Conservation (phyloP, 257 asterid species). For the Mentha longifolia region DNA sequence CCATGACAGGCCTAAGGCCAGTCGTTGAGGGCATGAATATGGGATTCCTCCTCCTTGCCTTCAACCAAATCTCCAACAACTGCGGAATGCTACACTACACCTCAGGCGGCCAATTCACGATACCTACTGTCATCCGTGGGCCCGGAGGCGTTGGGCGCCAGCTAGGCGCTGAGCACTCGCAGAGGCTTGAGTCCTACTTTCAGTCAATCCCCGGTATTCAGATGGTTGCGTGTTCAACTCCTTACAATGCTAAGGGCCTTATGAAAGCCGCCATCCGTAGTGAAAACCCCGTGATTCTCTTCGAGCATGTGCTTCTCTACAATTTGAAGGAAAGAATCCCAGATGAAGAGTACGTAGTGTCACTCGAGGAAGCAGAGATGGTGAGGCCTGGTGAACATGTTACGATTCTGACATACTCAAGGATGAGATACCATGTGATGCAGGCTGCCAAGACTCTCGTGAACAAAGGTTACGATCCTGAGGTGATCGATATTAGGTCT, state of each 20-base stretch:
- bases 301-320: slow-evolving; percentile 84
- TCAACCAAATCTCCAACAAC: slow-evolving; percentile 84
- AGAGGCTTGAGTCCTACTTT: slow-evolving; percentile 82
- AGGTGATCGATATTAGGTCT: slow-evolving; percentile 85
- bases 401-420: slow-evolving; percentile 72
- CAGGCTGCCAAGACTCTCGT: slow-evolving; percentile 83
- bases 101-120: slow-evolving; percentile 86
- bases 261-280: slow-evolving; percentile 90
- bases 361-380: slow-evolving; percentile 88
- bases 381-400: slow-evolving; percentile 82
- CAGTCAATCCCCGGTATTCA: slow-evolving; percentile 91
- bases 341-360: slow-evolving; percentile 68
- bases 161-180: slow-evolving; percentile 91
- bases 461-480: slow-evolving; percentile 84
- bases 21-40: slow-evolving; percentile 89
- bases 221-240: slow-evolving; percentile 90
- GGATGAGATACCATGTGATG: slow-evolving; percentile 94
- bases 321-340: slow-evolving; percentile 83
- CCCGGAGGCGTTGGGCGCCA: slow-evolving; percentile 95
- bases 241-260: slow-evolving; percentile 81
- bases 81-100: slow-evolving; percentile 95
- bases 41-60: slow-evolving; percentile 88
- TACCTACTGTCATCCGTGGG: slow-evolving; percentile 81
- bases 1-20: slow-evolving; percentile 87
- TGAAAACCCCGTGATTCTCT: slow-evolving; percentile 79